A percentile compares a stretch with the other conserved stretches of the same genome.
These are phyloP conservation scores for Psilocybe sp. DNA, from an alignment of 768 basidiomycete species.

Conservation along the genomic window DNA sequence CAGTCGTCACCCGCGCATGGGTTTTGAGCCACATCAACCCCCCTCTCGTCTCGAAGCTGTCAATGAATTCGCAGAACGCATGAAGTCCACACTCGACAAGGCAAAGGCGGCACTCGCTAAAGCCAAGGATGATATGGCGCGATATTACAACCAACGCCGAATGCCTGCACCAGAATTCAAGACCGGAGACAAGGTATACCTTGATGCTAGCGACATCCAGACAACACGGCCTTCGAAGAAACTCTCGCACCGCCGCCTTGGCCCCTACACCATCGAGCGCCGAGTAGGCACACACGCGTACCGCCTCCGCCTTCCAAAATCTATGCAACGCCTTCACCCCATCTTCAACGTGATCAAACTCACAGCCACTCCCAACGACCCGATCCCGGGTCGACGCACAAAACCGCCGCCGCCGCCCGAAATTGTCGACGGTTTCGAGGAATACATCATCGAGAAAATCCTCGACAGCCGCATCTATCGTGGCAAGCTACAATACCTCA, in stretches of 20 bases:
- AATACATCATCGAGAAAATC: constrained; percentile 1
- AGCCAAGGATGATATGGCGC: constrained; percentile 12
- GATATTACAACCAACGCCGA: constrained; percentile 10
- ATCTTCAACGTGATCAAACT: constrained; percentile 12
- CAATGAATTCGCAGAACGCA: constrained; percentile 17
- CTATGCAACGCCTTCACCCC: constrained; percentile 14
- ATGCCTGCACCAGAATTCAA: constrained; percentile 4
- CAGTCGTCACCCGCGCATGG: constrained; percentile 22
- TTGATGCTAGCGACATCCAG: constrained; percentile 2
- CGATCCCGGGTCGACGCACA: neutral
- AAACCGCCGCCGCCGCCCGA: constrained; percentile 6
- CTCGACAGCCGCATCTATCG: constrained; percentile 5
- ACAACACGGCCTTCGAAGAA: constrained; percentile 9
- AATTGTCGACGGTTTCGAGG: constrained; percentile 1
- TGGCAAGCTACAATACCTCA: constrained; percentile 10
- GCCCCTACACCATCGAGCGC: constrained; percentile 7
- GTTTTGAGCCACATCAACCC: constrained; percentile 13
- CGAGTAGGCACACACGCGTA: constrained; percentile 8
- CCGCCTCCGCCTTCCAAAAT: constrained; percentile 11
- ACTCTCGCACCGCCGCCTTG: constrained; percentile 8
- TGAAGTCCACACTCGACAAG: constrained; percentile 10
- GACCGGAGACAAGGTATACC: constrained; percentile 14
- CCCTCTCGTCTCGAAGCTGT: constrained; percentile 11
- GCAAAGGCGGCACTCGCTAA: constrained; percentile 12
- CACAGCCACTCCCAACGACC: neutral